Conservation (phyloP, 2,329 filamentous ascomycete genomes). For the Cadophora gregata region DNA sequence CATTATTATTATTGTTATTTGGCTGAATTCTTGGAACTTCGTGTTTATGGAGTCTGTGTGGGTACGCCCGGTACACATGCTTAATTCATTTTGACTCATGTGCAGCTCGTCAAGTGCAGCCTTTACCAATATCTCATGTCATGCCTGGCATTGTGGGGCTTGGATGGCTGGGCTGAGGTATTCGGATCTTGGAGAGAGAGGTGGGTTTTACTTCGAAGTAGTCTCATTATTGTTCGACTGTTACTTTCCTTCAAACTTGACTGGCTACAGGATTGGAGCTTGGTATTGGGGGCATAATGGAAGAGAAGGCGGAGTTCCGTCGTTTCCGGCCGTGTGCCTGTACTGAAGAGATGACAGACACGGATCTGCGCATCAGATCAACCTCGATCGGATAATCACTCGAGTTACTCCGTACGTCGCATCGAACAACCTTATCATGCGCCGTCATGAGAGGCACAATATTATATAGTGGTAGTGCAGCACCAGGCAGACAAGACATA, state of each 20-base stretch:
- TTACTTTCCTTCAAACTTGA: not conserved
- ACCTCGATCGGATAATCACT: slow-evolving; percentile 1
- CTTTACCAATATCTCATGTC: not conserved
- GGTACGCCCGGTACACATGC: not conserved
- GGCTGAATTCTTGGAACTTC: not conserved
- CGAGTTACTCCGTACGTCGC: not conserved
- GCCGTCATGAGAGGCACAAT: not conserved
- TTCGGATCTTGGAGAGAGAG: not conserved
- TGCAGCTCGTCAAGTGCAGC: slow-evolving; percentile 2
- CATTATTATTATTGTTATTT: no score
- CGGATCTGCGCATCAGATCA: not conserved
- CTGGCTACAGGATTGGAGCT: not conserved
- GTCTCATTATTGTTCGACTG: no score
- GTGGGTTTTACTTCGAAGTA: no score
- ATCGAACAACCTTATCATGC: slow-evolving; percentile 16
- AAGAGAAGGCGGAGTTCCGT: not conserved
- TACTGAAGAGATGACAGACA: not conserved
- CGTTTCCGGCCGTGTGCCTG: slow-evolving; percentile 7
- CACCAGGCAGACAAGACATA: not conserved
- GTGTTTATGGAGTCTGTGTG: not conserved
- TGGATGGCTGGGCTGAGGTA: not conserved
- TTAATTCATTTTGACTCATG: slow-evolving; percentile 9
- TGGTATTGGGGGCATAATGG: not conserved
- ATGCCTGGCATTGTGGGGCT: not conserved
- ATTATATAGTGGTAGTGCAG: no score